Evolutionary conservation across 345 rosid genomes (phyloP).

Genomic region (Limnanthes douglasii): DNA sequence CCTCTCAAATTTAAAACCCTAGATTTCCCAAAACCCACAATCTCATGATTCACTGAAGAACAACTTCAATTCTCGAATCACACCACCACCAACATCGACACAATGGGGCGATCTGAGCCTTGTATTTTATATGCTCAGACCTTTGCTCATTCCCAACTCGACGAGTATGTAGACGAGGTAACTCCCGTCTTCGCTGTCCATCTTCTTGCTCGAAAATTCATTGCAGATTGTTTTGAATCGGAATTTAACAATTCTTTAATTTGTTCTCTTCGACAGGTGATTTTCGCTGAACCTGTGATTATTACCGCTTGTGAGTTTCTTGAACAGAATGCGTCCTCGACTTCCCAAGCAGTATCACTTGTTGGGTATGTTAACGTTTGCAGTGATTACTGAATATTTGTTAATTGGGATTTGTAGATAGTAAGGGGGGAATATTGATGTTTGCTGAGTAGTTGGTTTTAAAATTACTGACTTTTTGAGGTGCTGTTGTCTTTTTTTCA

Average conservation of each 20-base stretch:
- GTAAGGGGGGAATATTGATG: constrained; percentile 2
- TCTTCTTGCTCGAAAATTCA: not conserved
- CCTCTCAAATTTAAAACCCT: no score
- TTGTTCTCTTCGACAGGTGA: constrained; percentile 29
- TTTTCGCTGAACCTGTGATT: constrained; percentile 87
- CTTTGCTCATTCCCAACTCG: constrained; percentile 86
- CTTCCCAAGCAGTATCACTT: constrained; percentile 64
- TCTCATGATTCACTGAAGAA: no score
- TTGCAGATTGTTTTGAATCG: constrained; percentile 2
- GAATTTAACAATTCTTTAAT: not conserved
- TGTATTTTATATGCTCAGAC: constrained; percentile 87
- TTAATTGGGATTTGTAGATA: not conserved
- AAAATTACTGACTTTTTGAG: constrained; percentile 1
- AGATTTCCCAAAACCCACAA: no score
- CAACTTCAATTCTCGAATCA: no score
- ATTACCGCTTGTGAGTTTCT: constrained; percentile 90
- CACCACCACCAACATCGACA: no score
- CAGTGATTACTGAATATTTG: not conserved
- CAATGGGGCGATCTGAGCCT: constrained; percentile 95
- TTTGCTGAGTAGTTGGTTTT: not conserved
- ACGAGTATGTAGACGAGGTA: constrained; percentile 98
- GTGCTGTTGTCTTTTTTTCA: constrained; percentile 9
- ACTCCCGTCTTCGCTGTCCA: not conserved
- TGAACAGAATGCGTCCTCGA: constrained; percentile 77
- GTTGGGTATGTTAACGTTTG: constrained; percentile 43